Percentiles rank a stretch among this genome's conserved stretches.
Evolutionary conservation across 2,329 filamentous ascomycete genomes (phyloP).

Genomic region (Xylaria sp.): DNA sequence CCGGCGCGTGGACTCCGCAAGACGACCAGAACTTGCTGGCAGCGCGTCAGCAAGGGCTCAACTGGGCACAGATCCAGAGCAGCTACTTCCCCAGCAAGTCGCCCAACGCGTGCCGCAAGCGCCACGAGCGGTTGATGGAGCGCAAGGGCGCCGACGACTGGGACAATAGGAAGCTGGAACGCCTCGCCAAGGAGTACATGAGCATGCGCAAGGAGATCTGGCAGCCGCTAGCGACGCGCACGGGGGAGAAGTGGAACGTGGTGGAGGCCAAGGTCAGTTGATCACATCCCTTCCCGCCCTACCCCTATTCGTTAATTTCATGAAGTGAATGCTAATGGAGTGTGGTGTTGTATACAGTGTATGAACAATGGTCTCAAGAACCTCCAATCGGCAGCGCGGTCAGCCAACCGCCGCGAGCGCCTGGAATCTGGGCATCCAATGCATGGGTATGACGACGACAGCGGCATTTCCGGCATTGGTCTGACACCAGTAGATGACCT

Average conservation of each 20-base stretch:
- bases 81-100: slow-evolving; percentile 78
- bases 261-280: slow-evolving; percentile 62
- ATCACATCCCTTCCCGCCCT: not conserved
- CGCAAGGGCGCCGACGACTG: slow-evolving; percentile 75
- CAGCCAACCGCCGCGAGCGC: slow-evolving; percentile 67
- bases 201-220: slow-evolving; percentile 80
- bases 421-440: slow-evolving; percentile 51
- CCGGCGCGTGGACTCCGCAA: slow-evolving; percentile 70
- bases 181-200: slow-evolving; percentile 78
- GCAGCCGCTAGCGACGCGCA: slow-evolving; percentile 69
- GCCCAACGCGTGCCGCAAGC: slow-evolving; percentile 84
- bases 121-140: slow-evolving; percentile 83
- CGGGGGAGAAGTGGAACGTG: slow-evolving; percentile 82
- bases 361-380: slow-evolving; percentile 85
- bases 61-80: slow-evolving; percentile 80
- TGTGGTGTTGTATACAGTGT: slow-evolving; percentile 55
- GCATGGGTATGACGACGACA: slow-evolving; percentile 68
- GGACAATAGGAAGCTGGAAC: slow-evolving; percentile 75
- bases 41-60: slow-evolving; percentile 74
- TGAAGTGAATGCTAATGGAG: slow-evolving; percentile 1
- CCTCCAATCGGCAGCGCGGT: slow-evolving; percentile 69
- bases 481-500: slow-evolving; percentile 62
- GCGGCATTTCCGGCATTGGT: slow-evolving; percentile 66
- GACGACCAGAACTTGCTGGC: slow-evolving; percentile 75
- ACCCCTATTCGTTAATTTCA: not conserved